These are phyloP conservation scores for Pythium folliculosum DNA, from an alignment of 352 stramenopile species.

Conservation along the genomic window DNA sequence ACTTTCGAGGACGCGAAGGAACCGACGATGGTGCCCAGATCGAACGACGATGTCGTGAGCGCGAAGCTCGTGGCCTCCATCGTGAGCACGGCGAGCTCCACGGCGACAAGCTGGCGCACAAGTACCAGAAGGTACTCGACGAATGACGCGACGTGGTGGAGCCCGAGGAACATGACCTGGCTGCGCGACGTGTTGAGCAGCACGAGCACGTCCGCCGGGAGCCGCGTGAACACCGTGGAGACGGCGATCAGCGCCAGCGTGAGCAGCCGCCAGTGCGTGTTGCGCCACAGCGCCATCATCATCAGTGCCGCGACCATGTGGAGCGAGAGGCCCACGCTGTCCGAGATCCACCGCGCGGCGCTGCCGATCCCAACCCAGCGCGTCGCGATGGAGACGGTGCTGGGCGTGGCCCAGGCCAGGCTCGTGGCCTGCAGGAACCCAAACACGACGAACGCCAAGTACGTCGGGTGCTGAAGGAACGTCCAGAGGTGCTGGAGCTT, in stretches of 20 bases:
- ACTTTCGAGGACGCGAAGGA: slow-evolving; percentile 1
- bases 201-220: slow-evolving; percentile 13
- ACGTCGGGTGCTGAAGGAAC: slow-evolving; percentile 10
- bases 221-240: not conserved
- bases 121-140: not conserved
- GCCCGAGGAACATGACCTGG: not conserved
- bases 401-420: slow-evolving; percentile 11
- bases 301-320: slow-evolving; percentile 13
- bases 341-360: slow-evolving; percentile 3
- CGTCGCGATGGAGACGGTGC: not conserved
- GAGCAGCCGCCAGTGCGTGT: slow-evolving; percentile 23
- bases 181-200: slow-evolving; percentile 2
- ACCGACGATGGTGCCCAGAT: slow-evolving; percentile 8
- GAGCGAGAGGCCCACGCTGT: slow-evolving; percentile 9
- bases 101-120: slow-evolving; percentile 9
- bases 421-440: slow-evolving; percentile 22
- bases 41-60: slow-evolving; percentile 8
- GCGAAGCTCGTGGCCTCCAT: slow-evolving; percentile 21
- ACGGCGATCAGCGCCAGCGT: slow-evolving; percentile 9
- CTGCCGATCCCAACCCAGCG: slow-evolving; percentile 1
- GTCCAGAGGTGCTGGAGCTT: slow-evolving; percentile 12
- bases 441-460: slow-evolving; percentile 24
- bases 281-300: slow-evolving; percentile 16
- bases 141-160: slow-evolving; percentile 8
- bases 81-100: slow-evolving; percentile 13